Base-by-base conservation (phyloP, 2,329 filamentous ascomycete genomes). In the Sarocladium kiliense region DNA sequence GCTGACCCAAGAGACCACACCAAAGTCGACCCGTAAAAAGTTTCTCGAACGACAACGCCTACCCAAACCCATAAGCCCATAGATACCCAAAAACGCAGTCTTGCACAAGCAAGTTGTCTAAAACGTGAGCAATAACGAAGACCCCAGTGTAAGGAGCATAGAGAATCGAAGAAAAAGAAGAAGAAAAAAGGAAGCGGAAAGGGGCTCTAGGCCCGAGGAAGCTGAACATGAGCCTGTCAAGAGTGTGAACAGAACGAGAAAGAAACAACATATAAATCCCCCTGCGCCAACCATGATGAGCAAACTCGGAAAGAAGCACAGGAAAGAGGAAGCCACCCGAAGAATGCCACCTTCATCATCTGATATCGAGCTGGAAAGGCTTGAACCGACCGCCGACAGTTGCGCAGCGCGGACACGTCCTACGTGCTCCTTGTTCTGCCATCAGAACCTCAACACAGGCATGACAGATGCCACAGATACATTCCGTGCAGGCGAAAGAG, bases 401-500 rank as follows among this genome's bases (percentile, higher is more conserved):
- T 55, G 86, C 86, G 67, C 89, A 94, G 60, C 86, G 80, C 56
- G 89, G 89, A 73, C 89, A 94, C 67, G 88, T 89, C 64, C 87
- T 82, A 58, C 87, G 75, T 12, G 88, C 87, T 53, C 87, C 85
- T 67, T 91, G 87, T 67, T 91, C 88, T 62, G 81, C 82, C 71
- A 90, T 85, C 55, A 93, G 77, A 32, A 89, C 84, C 64, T 91
- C 87, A 56, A 97, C 91, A 65, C 93, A 97, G 57, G 91, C 85
- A 60, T 87, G 84, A 70, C 94, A 97, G 51, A 97, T 81, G 16
- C 92, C 93, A 68, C 91, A 96, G 60, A 97, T 96, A 69, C 94
- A 97, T 70, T 97, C 92, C 1, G 92, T 96, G 69, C 93, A 97
- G 21, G 93, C 93, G 66, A 91, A 97, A 32, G 90, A 94, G 64